Conservation (phyloP, 768 basidiomycete species). For the Suillus plorans region DNA sequence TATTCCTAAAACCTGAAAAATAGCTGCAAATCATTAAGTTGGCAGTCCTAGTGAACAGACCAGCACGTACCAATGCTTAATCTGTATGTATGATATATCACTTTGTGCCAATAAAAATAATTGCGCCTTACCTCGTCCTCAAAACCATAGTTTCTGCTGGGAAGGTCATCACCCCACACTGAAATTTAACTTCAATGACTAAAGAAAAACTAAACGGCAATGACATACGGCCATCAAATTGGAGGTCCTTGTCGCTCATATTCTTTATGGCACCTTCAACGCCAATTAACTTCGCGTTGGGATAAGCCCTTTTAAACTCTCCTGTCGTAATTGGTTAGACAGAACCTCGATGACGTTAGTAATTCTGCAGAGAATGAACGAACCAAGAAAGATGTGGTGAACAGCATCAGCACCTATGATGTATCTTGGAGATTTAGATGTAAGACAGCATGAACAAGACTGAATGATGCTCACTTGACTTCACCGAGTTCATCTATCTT, state of each 20-base stretch:
- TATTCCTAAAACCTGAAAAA: slow-evolving; percentile 69
- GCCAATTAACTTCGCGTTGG: slow-evolving; percentile 68
- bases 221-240: slow-evolving; percentile 64
- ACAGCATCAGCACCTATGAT: slow-evolving; percentile 58
- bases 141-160: slow-evolving; percentile 70
- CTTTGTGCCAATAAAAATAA: not conserved
- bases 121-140: slow-evolving; percentile 58
- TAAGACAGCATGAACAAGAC: slow-evolving; percentile 3
- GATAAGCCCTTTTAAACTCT: slow-evolving; percentile 70
- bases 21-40: slow-evolving; percentile 42
- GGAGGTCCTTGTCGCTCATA: slow-evolving; percentile 49
- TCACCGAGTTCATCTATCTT: slow-evolving; percentile 64
- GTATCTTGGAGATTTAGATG: slow-evolving; percentile 37
- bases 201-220: not conserved
- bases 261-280: slow-evolving; percentile 55
- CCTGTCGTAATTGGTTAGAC: slow-evolving; percentile 32
- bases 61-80: slow-evolving; percentile 47
- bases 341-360: slow-evolving; percentile 24
- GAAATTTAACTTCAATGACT: slow-evolving; percentile 2
- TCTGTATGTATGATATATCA: slow-evolving; percentile 27
- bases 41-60: not conserved
- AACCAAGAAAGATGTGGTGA: slow-evolving; percentile 61
- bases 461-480: slow-evolving; percentile 50
- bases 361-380: slow-evolving; percentile 14
- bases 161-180: slow-evolving; percentile 66